Base-by-base conservation (phyloP, 2,329 filamentous ascomycete genomes). In the Scopulariopsis brevicaulis region DNA sequence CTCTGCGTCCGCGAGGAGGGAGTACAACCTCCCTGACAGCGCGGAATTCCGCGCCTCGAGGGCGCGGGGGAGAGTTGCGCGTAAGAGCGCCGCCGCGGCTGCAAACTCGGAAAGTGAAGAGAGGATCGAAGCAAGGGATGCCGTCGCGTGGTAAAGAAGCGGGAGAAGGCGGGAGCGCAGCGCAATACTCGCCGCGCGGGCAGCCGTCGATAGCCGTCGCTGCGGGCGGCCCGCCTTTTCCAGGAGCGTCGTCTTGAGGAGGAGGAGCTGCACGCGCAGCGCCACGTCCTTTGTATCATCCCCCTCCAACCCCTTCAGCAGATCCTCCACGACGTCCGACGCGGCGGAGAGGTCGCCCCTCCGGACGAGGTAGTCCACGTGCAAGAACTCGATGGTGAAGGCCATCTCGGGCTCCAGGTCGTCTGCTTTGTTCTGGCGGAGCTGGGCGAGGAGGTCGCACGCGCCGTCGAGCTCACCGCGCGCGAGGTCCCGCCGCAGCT, bases 141-240 rank as follows among this genome's bases (percentile, higher is more conserved):
- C 84, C 1, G 89, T 78, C 0, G 89, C 83, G 61, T 86, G 81
- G 84, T 90, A 94, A 8, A 96, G 74, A 20, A 81, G 79, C 0
- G 83, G 81, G 18, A 92, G 76, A 8, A 93, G 73, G 1, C 84
- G 79, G 1, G 86, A 82, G 53, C 84, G 80, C 75, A 87, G 84
- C 0, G 89, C 86, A 20, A 90, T 82, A 65, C 81, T 86, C 2
- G 88, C 85, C 1, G 90, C 90, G 51, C 89, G 81, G 65, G 95
- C 77, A 4, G 84, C 84, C 5, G 92, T 78, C 2, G 87, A 90
- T 68, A 96, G 90, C 0, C 84, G 90, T 60, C 87, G 82, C 63
- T 89, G 82, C 0, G 90, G 81, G 2, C 86, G 82, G 2, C 86
- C 86, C 51, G 82, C 82, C 63, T 79, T 81, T 58, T 83, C 81